Percentiles rank a stretch among this genome's conserved stretches.
phyloP scores from a whole-genome alignment of 2,329 filamentous ascomycete genomes.

The Colletotrichum cuscutae region DNA sequence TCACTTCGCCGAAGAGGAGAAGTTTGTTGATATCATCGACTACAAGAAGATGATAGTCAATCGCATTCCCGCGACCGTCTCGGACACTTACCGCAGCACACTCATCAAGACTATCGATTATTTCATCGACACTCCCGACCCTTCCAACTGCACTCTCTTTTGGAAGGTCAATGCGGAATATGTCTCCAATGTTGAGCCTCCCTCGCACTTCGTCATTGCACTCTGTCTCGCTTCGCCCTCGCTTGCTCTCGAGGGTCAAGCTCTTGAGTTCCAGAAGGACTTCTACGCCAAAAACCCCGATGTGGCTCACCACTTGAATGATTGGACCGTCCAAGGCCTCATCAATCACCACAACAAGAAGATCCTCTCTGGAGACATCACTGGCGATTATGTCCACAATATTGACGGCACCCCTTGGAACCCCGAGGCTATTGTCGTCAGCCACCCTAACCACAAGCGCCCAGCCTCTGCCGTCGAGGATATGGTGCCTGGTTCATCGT shows the following conservation, averaged over 20 bases:
- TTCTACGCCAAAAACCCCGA: slow-evolving; percentile 5
- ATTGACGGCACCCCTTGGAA: background rate
- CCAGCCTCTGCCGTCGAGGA: background rate
- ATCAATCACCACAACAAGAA: background rate
- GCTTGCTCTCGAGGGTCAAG: slow-evolving; percentile 8
- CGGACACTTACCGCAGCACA: background rate
- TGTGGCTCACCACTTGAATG: background rate
- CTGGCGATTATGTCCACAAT: background rate
- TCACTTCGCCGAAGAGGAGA: background rate
- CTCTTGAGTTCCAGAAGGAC: background rate
- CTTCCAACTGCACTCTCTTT: background rate
- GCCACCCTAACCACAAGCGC: background rate
- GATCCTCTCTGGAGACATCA: background rate
- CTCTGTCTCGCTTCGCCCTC: slow-evolving; percentile 16
- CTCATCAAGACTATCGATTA: slow-evolving; percentile 7
- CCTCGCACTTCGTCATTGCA: slow-evolving; percentile 11
- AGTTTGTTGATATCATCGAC: background rate
- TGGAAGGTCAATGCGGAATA: slow-evolving; percentile 13
- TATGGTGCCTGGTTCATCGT: too few relatives aligned
- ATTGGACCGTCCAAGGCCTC: slow-evolving; percentile 23
- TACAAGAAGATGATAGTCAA: background rate
- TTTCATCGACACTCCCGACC: background rate
- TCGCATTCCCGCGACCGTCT: slow-evolving; percentile 13
- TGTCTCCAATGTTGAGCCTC: slow-evolving; percentile 7
- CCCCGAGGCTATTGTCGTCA: background rate